Evolutionary conservation across 2,329 filamentous ascomycete genomes (phyloP).

Genomic region (Amauroascus verrucosus): DNA sequence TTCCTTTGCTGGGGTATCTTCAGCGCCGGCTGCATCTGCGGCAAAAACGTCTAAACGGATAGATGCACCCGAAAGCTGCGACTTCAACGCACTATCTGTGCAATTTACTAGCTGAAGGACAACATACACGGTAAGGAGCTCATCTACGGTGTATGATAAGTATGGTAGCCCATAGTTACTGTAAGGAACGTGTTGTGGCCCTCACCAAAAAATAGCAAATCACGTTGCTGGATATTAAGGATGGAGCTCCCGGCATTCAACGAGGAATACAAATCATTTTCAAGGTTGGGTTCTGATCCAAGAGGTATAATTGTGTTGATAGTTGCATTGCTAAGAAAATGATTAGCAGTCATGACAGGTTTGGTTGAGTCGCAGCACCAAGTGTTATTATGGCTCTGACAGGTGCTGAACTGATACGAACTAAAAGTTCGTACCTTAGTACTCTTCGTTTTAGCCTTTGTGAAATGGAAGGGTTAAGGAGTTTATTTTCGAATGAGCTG

Average conservation of each 20-base stretch:
- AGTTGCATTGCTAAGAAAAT: constrained; percentile 35
- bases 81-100: constrained; percentile 39
- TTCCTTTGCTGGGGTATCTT: constrained; percentile 29
- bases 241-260: constrained; percentile 35
- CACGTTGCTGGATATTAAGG: constrained; percentile 42
- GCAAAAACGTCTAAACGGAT: constrained; percentile 44
- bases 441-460: too few relatives aligned
- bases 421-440: too few relatives aligned
- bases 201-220: constrained; percentile 44
- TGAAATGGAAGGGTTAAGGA: too few relatives aligned
- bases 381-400: background rate
- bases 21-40: constrained; percentile 29
- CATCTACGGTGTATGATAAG: background rate
- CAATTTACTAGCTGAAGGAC: constrained; percentile 43
- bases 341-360: constrained; percentile 18
- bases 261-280: constrained; percentile 31
- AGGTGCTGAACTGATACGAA: too few relatives aligned
- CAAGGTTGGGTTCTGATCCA: constrained; percentile 31
- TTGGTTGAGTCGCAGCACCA: background rate
- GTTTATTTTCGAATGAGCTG: too few relatives aligned
- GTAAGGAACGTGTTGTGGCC: background rate
- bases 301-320: constrained; percentile 38
- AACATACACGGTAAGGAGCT: constrained; percentile 34
- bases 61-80: constrained; percentile 40
- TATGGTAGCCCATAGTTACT: too few relatives aligned